Conservation (phyloP, 1,284 basidiomycete species). For the Coniferiporia sulphurascens region DNA sequence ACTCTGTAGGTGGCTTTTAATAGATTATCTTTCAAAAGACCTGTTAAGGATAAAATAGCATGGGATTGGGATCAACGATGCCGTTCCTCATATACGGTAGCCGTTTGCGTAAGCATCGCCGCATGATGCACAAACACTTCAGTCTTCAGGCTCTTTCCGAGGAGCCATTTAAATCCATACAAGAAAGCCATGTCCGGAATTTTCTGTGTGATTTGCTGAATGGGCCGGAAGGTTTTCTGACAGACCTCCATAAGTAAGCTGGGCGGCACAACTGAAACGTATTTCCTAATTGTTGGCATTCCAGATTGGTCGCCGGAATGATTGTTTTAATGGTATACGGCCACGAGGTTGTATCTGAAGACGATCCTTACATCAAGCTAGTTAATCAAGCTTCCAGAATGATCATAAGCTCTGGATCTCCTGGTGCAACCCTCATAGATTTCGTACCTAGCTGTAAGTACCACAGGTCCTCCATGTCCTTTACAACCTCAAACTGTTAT, state of each 20-base stretch:
- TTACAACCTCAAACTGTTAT: not conserved
- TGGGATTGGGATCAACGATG: not conserved
- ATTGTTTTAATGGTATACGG: not conserved
- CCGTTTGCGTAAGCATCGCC: constrained; percentile 28
- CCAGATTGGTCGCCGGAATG: not conserved
- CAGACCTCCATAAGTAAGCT: not conserved
- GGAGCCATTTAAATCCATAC: constrained; percentile 21
- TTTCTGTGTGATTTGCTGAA: not conserved
- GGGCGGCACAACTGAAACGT: too few species aligned
- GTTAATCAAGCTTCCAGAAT: constrained; percentile 1
- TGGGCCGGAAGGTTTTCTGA: not conserved
- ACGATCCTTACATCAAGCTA: constrained; percentile 30
- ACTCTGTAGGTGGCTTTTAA: not conserved
- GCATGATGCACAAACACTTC: constrained; percentile 27
- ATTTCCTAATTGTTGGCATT: too few species aligned
- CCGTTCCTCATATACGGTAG: constrained; percentile 17
- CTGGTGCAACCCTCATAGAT: constrained; percentile 24
- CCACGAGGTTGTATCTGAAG: constrained; percentile 11
- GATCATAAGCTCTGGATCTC: not conserved
- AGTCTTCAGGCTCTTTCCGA: constrained; percentile 17
- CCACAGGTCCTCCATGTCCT: not conserved
- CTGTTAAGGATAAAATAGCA: not conserved
- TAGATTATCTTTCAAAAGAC: not conserved
- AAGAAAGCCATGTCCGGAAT: constrained; percentile 13
- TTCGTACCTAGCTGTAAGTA: constrained; percentile 22